phyloP scores from a whole-genome alignment of 176 grass and related monocot species.

The Stipa capillata region DNA sequence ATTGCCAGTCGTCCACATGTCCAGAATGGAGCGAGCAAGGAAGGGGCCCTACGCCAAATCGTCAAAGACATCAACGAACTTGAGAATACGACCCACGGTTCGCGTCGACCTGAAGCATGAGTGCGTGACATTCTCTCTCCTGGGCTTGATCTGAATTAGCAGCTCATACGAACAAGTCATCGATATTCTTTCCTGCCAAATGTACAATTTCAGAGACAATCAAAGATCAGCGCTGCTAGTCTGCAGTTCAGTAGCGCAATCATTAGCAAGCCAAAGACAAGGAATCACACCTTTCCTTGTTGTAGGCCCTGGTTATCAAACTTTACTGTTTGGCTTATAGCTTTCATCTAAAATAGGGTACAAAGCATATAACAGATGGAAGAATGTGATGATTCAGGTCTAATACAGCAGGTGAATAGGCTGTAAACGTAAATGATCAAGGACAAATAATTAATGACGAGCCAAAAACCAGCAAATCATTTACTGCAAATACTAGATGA shows the following conservation, averaged over 20 bases:
- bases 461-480: conserved; percentile 1
- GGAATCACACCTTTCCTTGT: not conserved
- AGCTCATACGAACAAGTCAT: not conserved
- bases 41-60: not conserved
- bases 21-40: not conserved
- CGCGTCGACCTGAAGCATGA: not conserved
- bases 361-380: not conserved
- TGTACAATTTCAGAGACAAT: not conserved
- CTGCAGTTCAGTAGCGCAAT: conserved; percentile 2
- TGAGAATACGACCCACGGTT: not conserved
- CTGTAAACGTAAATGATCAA: conserved; percentile 6
- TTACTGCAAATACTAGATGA: conserved; percentile 6
- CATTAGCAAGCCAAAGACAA: conserved; percentile 14
- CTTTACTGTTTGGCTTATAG: not conserved
- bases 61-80: conserved; percentile 5
- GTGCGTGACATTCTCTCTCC: not conserved
- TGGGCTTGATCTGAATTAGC: not conserved
- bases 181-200: not conserved
- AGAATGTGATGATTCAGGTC: conserved; percentile 4
- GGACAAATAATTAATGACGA: not conserved
- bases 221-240: not conserved
- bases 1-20: not conserved
- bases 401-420: not conserved
- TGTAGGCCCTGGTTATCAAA: conserved; percentile 12
- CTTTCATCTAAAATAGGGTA: not conserved